Evolutionary conservation across 2,329 filamentous ascomycete species (phyloP), one percentile per base, ranked within the genome.

Genomic region (Mycosphaerella sp.): DNA sequence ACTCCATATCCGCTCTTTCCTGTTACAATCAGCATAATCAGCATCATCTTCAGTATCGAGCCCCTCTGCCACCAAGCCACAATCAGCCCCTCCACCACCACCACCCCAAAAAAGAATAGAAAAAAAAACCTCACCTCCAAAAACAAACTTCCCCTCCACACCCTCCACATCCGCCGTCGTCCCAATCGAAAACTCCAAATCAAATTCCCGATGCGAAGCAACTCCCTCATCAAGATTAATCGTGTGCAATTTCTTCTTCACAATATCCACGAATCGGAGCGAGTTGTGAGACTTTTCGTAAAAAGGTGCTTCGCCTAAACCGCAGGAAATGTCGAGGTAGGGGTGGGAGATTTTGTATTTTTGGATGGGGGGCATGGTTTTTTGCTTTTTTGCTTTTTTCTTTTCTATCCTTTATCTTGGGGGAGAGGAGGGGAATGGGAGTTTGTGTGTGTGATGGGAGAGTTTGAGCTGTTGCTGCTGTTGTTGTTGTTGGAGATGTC

Each of bases 241-340:
- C 45, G 80, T 78, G 73, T 93, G 86, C 44, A 95, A 67, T 57
- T 83, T 82, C 67, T 86, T 80, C 67, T 86, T 82, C 70, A 85
- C 86, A 72, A 95, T 91, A 72, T 96, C 91, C 58, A 91, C 82
- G 69, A 89, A 90, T 59, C 87, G 86, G 55, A 92, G 74, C 45
- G 76, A 78, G 69, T 87, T 79, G 48, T 79, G 82, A 21, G 73
- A 73, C 55, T 78, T 74, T 69, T 90, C 86, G 73, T 83, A 89
- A 73, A 83, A 89, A 1, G 87, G 87, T 0, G 80, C 87, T 71
- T 92, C 87, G 59, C 84, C 86, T 31, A 91, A 78, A 11, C 73
- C 75, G 72, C 85, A 89, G 60, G 81, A 78, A 52, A 81, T 72
- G 61, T 83, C 74, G 11, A 91, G 76, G 66, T 75, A 80, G 44